Conservation (phyloP, 805 yeast species). For the Yarrowia yakushimensis region DNA sequence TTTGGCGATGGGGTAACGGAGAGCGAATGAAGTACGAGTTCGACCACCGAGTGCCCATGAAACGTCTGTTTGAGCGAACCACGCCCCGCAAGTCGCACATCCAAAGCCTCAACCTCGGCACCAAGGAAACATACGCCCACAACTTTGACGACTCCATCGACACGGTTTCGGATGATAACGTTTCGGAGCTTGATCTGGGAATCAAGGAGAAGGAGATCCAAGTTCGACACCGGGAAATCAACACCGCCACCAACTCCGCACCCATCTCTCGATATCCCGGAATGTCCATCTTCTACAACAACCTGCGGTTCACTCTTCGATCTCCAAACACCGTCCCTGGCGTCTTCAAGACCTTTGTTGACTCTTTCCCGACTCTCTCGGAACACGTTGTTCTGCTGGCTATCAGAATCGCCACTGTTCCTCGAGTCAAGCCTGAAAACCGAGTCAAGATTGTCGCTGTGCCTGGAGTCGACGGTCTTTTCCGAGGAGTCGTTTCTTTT, state of each 20-base stretch:
- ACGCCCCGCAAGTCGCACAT: slow-evolving; percentile 1
- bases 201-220: slow-evolving; percentile 2
- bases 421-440: slow-evolving; percentile 43
- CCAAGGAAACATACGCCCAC: not conserved
- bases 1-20: slow-evolving; percentile 20
- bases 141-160: slow-evolving; percentile 19
- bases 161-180: not conserved
- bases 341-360: slow-evolving; percentile 41
- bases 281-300: slow-evolving; percentile 45
- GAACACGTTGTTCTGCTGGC: slow-evolving; percentile 46
- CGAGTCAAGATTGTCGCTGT: slow-evolving; percentile 43
- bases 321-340: slow-evolving; percentile 49
- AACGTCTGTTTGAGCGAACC: slow-evolving; percentile 8
- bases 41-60: slow-evolving; percentile 4
- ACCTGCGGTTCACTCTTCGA: slow-evolving; percentile 37
- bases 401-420: slow-evolving; percentile 44
- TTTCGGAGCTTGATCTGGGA: not conserved
- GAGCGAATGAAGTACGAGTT: slow-evolving; percentile 17
- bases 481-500: slow-evolving; percentile 47
- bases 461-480: slow-evolving; percentile 45
- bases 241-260: slow-evolving; percentile 20
- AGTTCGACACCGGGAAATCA: slow-evolving; percentile 18
- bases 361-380: slow-evolving; percentile 45
- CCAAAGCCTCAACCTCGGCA: not conserved
- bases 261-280: slow-evolving; percentile 34